Conservation (phyloP, 163 green algal genomes). For the Chlamydomonas reinhardtii region DNA sequence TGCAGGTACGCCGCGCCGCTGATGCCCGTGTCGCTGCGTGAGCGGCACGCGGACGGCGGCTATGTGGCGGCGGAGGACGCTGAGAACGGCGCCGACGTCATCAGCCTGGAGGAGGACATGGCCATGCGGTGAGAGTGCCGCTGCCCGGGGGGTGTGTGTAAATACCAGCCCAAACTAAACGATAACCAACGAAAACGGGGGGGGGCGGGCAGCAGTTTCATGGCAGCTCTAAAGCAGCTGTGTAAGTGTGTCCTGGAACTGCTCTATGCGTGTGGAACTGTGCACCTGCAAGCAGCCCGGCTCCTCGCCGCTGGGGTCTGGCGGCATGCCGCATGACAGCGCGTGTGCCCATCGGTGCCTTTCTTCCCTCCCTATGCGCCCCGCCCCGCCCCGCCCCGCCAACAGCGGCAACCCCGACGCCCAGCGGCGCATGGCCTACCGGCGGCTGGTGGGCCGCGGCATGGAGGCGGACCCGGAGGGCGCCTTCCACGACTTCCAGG, state of each 20-base stretch:
- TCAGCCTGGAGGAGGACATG: constrained; percentile 69
- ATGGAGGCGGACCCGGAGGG: constrained; percentile 65
- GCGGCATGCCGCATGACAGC: no score
- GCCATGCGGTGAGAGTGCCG: constrained; percentile 56
- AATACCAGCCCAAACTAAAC: no score
- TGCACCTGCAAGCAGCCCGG: no score
- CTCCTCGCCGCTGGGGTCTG: no score
- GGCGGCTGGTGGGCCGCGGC: constrained; percentile 69
- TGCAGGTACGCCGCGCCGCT: constrained; percentile 38
- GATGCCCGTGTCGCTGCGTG: constrained; percentile 47
- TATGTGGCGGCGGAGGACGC: constrained; percentile 51
- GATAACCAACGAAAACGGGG: no score
- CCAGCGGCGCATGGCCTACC: constrained; percentile 67
- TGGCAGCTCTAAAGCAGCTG: no score
- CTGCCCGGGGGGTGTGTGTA: no score
- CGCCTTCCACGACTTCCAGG: constrained; percentile 69
- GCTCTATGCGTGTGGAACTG: no score
- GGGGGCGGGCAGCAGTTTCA: background rate
- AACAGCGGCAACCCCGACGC: constrained; percentile 58
- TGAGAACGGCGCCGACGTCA: constrained; percentile 52
- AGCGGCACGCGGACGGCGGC: constrained; percentile 35
- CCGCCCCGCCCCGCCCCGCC: no score
- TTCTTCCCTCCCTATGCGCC: no score
- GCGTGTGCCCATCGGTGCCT: no score
- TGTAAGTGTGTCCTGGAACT: no score